Conservation (phyloP, 2,329 filamentous ascomycete species). For the Polytolypa hystricis region DNA sequence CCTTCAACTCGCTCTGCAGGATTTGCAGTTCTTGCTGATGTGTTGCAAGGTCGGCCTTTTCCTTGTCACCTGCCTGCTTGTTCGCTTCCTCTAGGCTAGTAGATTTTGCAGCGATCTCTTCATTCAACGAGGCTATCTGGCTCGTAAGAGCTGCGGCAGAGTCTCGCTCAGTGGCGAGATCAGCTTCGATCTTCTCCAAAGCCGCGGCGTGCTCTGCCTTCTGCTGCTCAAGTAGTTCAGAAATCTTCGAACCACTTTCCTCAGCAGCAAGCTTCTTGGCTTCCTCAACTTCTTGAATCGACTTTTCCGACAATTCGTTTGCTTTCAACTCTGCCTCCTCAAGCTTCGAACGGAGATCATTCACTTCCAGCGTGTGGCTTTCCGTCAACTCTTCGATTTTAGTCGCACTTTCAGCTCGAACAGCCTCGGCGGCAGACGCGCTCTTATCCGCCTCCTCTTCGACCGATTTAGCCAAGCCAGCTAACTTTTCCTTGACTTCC, state of each 20-base stretch:
- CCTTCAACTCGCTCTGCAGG: slow-evolving; percentile 25
- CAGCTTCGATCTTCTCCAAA: slow-evolving; percentile 10
- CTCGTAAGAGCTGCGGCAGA: slow-evolving; percentile 6
- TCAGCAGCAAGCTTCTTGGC: slow-evolving; percentile 26
- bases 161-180: slow-evolving; percentile 10
- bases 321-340: slow-evolving; percentile 26
- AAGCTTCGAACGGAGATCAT: slow-evolving; percentile 23
- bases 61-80: slow-evolving; percentile 20
- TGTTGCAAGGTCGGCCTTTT: slow-evolving; percentile 20
- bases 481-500: slow-evolving; percentile 9
- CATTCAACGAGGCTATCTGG: slow-evolving; percentile 9
- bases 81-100: slow-evolving; percentile 18
- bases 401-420: slow-evolving; percentile 12
- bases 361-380: slow-evolving; percentile 11
- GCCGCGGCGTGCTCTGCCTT: slow-evolving; percentile 27
- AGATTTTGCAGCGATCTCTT: slow-evolving; percentile 20
- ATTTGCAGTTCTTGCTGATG: slow-evolving; percentile 10
- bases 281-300: slow-evolving; percentile 28
- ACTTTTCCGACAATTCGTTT: slow-evolving; percentile 27
- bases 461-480: slow-evolving; percentile 6
- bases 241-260: slow-evolving; percentile 25
- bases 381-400: slow-evolving; percentile 10
- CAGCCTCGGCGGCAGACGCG: slow-evolving; percentile 2
- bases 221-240: slow-evolving; percentile 26
- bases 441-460: slow-evolving; percentile 7